phyloP scores from a whole-genome alignment of 768 basidiomycete genomes.

The Russula abietina region DNA sequence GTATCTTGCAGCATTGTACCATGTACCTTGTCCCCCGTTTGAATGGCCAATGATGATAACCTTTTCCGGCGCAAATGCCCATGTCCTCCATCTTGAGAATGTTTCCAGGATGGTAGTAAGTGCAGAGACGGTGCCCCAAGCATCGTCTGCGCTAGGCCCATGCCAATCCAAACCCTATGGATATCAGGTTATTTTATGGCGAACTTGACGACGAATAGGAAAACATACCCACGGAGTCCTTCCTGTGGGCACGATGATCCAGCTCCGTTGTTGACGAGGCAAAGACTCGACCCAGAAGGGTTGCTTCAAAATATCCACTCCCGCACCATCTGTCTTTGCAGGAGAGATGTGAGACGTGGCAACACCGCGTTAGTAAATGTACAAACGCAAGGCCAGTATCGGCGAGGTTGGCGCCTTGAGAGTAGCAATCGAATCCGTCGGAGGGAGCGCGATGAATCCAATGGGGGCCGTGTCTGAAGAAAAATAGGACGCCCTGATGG shows the following conservation, averaged over 20 bases:
- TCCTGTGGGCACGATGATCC: constrained; percentile 81
- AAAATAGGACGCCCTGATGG: constrained; percentile 54
- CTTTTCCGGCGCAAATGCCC: constrained; percentile 36
- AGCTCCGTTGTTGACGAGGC: constrained; percentile 51
- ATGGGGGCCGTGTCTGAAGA: constrained; percentile 50
- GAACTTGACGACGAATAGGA: not conserved
- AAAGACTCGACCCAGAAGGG: constrained; percentile 62
- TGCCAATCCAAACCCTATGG: constrained; percentile 87
- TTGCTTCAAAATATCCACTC: constrained; percentile 57
- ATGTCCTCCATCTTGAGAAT: constrained; percentile 36
- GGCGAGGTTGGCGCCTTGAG: constrained; percentile 38
- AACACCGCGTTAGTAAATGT: constrained; percentile 26
- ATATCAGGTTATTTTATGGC: not conserved
- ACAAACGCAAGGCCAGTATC: constrained; percentile 52
- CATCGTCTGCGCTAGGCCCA: constrained; percentile 70
- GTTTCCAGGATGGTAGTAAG: constrained; percentile 42
- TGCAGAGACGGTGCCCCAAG: constrained; percentile 56
- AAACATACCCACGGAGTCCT: constrained; percentile 69
- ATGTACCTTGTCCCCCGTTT: constrained; percentile 88
- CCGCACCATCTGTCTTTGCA: constrained; percentile 68
- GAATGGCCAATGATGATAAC: constrained; percentile 84
- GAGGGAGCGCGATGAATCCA: constrained; percentile 53
- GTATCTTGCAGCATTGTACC: constrained; percentile 70
- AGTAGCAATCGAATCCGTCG: constrained; percentile 33
- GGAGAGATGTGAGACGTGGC: constrained; percentile 1